phyloP scores from a whole-genome alignment of 768 basidiomycete genomes.

The Multifurca ochricompacta region DNA sequence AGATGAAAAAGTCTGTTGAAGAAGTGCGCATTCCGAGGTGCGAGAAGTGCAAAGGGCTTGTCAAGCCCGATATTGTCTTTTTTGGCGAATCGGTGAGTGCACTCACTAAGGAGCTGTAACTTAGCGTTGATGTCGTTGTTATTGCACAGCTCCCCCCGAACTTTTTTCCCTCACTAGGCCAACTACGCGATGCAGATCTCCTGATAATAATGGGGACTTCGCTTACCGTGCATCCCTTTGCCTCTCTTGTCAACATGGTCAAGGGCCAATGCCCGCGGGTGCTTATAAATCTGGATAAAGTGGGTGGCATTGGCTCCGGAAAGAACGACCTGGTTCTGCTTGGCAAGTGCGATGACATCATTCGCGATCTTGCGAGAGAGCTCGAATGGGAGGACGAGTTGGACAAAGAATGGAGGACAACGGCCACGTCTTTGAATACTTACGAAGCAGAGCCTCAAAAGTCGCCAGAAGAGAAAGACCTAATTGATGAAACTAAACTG shows the following conservation, averaged over 20 bases:
- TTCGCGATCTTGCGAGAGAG: constrained; percentile 15
- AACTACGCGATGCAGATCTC: constrained; percentile 64
- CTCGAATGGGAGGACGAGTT: constrained; percentile 22
- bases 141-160: constrained; percentile 54
- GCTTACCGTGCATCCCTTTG: constrained; percentile 21
- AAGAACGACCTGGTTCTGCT: constrained; percentile 18
- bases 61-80: constrained; percentile 95
- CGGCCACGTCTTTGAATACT: constrained; percentile 2
- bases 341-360: constrained; percentile 20
- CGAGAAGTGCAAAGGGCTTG: constrained; percentile 55
- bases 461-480: not conserved
- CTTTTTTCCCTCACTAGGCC: constrained; percentile 52
- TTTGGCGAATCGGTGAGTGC: constrained; percentile 69
- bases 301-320: constrained; percentile 12
- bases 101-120: not conserved
- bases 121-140: not conserved
- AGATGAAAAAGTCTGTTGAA: constrained; percentile 59
- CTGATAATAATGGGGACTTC: constrained; percentile 21
- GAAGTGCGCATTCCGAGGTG: constrained; percentile 65
- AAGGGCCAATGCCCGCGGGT: constrained; percentile 14
- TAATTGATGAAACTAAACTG: not conserved
- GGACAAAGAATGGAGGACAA: constrained; percentile 11
- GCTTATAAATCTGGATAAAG: constrained; percentile 19
- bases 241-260: constrained; percentile 14
- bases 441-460: not conserved